These are phyloP conservation scores for Glycine tomentella DNA, from an alignment of 306 rosid species.

Conservation along the genomic window DNA sequence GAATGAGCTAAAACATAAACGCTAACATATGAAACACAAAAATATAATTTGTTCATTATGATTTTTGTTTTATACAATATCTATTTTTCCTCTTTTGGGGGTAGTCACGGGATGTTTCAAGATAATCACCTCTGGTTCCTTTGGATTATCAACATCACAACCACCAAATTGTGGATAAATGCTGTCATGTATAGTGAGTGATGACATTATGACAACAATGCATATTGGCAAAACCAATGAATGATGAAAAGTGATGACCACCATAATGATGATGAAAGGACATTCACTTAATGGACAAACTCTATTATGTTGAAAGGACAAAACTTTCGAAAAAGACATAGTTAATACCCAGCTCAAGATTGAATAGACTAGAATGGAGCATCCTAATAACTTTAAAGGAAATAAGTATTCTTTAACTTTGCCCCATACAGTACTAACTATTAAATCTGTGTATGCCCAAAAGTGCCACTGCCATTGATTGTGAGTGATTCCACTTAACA, in stretches of 20 bases:
- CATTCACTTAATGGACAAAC: slow-evolving; percentile 4
- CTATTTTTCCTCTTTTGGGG: too few species aligned
- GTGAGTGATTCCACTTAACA: background rate
- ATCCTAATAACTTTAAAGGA: slow-evolving; percentile 34
- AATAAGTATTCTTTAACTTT: background rate
- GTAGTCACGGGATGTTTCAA: too few species aligned
- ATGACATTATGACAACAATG: too few species aligned
- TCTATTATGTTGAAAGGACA: slow-evolving; percentile 11
- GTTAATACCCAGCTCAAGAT: background rate
- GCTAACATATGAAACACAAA: too few species aligned
- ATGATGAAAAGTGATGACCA: slow-evolving; percentile 4
- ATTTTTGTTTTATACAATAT: too few species aligned
- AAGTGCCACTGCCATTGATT: background rate
- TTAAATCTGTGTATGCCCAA: background rate
- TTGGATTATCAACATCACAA: too few species aligned
- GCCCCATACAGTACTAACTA: background rate
- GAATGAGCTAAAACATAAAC: too few species aligned
- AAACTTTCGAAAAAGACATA: background rate
- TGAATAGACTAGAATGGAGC: slow-evolving; percentile 9
- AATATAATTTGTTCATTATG: too few species aligned
- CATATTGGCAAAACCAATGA: background rate
- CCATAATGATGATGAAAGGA: background rate
- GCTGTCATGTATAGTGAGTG: too few species aligned
- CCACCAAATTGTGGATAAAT: too few species aligned
- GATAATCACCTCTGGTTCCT: too few species aligned